Evolutionary conservation across 2,329 filamentous ascomycete species (phyloP).

Genomic region (Nemania bipapillata): DNA sequence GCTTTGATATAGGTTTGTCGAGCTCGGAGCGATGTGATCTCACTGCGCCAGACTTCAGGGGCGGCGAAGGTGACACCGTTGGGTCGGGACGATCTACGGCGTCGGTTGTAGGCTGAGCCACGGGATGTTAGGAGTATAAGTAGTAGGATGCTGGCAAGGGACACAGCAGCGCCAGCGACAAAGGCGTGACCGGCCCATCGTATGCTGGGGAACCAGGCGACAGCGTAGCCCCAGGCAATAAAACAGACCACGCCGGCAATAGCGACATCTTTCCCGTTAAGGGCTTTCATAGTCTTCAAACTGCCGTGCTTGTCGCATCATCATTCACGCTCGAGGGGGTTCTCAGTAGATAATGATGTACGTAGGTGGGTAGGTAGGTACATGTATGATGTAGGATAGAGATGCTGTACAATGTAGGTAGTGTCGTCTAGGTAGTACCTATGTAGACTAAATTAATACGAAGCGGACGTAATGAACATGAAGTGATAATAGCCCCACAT

Average conservation of each 20-base stretch:
- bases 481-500: neutral
- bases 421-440: no score
- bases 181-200: conserved; percentile 90
- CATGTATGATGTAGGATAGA: neutral
- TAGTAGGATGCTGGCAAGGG: conserved; percentile 65
- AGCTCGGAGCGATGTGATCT: conserved; percentile 72
- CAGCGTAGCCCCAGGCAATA: conserved; percentile 86
- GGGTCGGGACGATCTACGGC: conserved; percentile 56
- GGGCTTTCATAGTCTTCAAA: conserved; percentile 67
- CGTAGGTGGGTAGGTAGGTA: conserved; percentile 4
- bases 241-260: conserved; percentile 76
- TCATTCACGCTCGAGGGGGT: conserved; percentile 44
- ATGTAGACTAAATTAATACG: no score
- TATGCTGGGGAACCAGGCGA: conserved; percentile 82
- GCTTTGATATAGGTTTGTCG: conserved; percentile 74
- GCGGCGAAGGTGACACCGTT: conserved; percentile 69
- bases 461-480: neutral
- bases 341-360: neutral
- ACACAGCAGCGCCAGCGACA: conserved; percentile 71
- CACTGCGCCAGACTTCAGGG: conserved; percentile 73
- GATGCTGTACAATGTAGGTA: neutral
- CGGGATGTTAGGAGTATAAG: conserved; percentile 72
- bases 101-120: conserved; percentile 57
- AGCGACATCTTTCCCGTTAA: conserved; percentile 77
- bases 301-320: conserved; percentile 51